Percentiles rank a stretch among this genome's conserved stretches.
phyloP scores from a whole-genome alignment of 2,329 filamentous ascomycete species.

The Penicillium sp. region DNA sequence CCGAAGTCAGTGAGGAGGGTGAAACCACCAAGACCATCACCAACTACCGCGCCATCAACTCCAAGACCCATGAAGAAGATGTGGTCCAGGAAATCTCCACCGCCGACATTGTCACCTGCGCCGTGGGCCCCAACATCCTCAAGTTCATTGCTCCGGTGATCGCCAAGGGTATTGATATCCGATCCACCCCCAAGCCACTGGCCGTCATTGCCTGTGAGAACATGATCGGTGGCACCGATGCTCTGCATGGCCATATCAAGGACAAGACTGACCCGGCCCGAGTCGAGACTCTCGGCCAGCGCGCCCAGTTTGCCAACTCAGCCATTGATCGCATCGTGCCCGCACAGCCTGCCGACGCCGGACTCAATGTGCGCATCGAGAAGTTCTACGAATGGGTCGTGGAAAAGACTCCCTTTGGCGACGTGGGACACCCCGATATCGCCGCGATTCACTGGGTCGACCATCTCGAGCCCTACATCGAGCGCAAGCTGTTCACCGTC shows the following conservation, averaged over 20 bases:
- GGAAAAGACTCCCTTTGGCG: constrained; percentile 79
- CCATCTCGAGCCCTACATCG: constrained; percentile 90
- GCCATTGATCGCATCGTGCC: constrained; percentile 98
- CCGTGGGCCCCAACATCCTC: constrained; percentile 92
- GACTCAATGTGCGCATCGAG: constrained; percentile 91
- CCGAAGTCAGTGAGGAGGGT: constrained; percentile 84
- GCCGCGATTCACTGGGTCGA: constrained; percentile 91
- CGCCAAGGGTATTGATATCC: constrained; percentile 84
- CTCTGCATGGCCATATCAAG: constrained; percentile 78
- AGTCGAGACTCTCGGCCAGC: constrained; percentile 66
- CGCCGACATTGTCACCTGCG: constrained; percentile 91
- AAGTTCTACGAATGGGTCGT: constrained; percentile 99
- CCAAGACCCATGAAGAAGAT: constrained; percentile 76
- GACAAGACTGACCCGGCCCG: constrained; percentile 69
- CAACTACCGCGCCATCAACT: constrained; percentile 97
- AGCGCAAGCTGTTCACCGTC: constrained; percentile 99
- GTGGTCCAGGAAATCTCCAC: constrained; percentile 82
- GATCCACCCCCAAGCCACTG: constrained; percentile 66
- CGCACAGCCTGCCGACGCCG: constrained; percentile 75
- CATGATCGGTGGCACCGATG: constrained; percentile 90
- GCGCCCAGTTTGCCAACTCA: constrained; percentile 92
- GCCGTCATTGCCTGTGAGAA: constrained; percentile 98
- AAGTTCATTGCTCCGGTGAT: constrained; percentile 96
- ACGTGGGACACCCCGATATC: constrained; percentile 69
- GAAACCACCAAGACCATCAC: constrained; percentile 80